Conservation (phyloP, 768 basidiomycete genomes). For the Favolaschia claudopus region DNA sequence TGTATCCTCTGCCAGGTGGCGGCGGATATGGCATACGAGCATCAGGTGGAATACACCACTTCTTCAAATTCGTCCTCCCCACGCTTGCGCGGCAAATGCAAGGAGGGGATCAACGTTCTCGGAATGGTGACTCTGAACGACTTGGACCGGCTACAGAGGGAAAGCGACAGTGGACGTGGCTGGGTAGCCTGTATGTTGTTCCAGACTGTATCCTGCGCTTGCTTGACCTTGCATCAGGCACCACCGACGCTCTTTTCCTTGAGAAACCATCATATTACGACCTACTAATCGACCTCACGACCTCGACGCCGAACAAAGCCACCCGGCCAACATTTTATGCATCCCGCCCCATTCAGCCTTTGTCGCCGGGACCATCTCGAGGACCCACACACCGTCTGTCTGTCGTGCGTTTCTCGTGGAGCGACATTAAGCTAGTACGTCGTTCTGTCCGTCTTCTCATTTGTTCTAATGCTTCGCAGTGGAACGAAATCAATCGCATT, state of each 20-base stretch:
- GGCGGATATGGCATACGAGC: slow-evolving; percentile 57
- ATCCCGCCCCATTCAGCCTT: slow-evolving; percentile 54
- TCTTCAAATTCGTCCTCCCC: slow-evolving; percentile 31
- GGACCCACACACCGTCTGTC: slow-evolving; percentile 64
- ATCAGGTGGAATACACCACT: slow-evolving; percentile 43
- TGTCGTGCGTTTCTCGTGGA: slow-evolving; percentile 80
- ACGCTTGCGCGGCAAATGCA: slow-evolving; percentile 47
- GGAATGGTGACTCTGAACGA: slow-evolving; percentile 85
- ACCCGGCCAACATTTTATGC: slow-evolving; percentile 73
- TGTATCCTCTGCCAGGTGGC: slow-evolving; percentile 80
- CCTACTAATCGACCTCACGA: slow-evolving; percentile 80
- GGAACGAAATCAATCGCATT: slow-evolving; percentile 80
- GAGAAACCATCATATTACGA: slow-evolving; percentile 85
- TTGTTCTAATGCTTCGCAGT: slow-evolving; percentile 48
- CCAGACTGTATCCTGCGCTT: neutral
- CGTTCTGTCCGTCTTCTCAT: neutral
- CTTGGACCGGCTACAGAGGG: slow-evolving; percentile 64
- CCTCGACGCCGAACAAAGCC: slow-evolving; percentile 64
- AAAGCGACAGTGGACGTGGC: slow-evolving; percentile 66
- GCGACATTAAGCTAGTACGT: slow-evolving; percentile 62
- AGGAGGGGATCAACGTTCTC: slow-evolving; percentile 69
- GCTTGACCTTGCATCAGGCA: slow-evolving; percentile 47
- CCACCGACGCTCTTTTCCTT: slow-evolving; percentile 85
- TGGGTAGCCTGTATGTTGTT: slow-evolving; percentile 79
- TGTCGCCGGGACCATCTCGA: slow-evolving; percentile 37